A percentile compares a stretch with the other conserved stretches of the same genome.
phyloP scores from a whole-genome alignment of 805 yeast species.

The Candida broadrunensis region DNA sequence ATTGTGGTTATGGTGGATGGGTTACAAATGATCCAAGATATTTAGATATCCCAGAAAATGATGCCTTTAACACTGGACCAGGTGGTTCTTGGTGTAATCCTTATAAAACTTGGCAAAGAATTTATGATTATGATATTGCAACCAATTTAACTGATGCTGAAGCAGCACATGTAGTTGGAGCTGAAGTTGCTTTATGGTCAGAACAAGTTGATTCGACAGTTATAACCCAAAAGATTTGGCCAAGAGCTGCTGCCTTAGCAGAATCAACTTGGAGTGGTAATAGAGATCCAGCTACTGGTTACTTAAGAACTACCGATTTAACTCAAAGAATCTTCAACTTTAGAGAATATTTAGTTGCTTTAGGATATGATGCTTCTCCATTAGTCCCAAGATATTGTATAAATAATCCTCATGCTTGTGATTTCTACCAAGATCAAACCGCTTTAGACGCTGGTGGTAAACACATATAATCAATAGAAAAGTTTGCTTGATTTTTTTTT shows the following conservation, averaged over 20 bases:
- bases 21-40: conserved; percentile 33
- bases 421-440: conserved; percentile 13
- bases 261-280: conserved; percentile 43
- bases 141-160: conserved; percentile 26
- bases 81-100: conserved; percentile 44
- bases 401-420: conserved; percentile 38
- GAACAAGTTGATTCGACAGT: conserved; percentile 34
- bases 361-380: conserved; percentile 30
- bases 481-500: not conserved
- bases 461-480: not conserved
- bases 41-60: conserved; percentile 17
- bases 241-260: conserved; percentile 40
- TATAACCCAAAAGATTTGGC: conserved; percentile 33
- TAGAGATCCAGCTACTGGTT: conserved; percentile 23
- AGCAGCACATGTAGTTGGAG: conserved; percentile 31
- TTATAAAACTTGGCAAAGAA: conserved; percentile 43
- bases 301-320: conserved; percentile 22
- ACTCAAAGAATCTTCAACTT: conserved; percentile 36
- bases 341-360: conserved; percentile 35
- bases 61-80: conserved; percentile 23
- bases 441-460: conserved; percentile 3
- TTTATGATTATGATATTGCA: conserved; percentile 33
- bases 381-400: conserved; percentile 35
- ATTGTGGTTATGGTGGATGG: conserved; percentile 40
- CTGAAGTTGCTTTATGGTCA: conserved; percentile 38